Evolutionary conservation across 2,329 filamentous ascomycete genomes (phyloP), one percentile per base, ranked within the genome.

Genomic region (Paradendryphiella salina): DNA sequence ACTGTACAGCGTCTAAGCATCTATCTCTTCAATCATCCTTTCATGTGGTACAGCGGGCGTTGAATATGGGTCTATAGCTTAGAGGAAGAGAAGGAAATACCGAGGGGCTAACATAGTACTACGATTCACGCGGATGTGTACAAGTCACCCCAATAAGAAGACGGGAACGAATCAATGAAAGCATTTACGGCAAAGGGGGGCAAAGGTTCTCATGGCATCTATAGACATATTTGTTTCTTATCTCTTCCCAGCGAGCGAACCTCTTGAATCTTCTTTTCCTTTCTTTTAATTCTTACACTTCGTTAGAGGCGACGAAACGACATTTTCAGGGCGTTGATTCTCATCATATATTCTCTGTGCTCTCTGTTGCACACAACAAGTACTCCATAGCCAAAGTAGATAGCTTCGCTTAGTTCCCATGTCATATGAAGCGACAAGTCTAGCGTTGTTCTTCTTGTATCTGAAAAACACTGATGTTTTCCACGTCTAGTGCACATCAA

Each of bases 1-100:
- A 46, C 64, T 75, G 48, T 80, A 79, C 62, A 61, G 57, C 35
- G 50, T 67, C 52, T 74, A 60, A 66, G 54, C 14, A 44, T 33
- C 26, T n/a, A 31, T 35, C 15, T 15, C 40, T 42, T 44, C 50
- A 53, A 48, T 54, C 64, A 57, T 52, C 55, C 49, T 56, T 52
- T 55, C 44, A 49, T 53, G 52, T 51, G 50, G 56, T 49, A 56
- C 54, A 56, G 60, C 55, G 56, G 65, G 63, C 64, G 66, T 67
- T 65, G 57, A 50, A 61, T 62, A 54, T 28, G 46, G 48, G 21
- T 50, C 38, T 52, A 51, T 43, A 41, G 43, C 14, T 43, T 57
- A 59, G 57, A 64, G 63, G 54, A 63, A 61, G 61, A 63, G 60
- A 53, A 42, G 58, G 56, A 53, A 44, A 67, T 61, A 63, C 52